Evolutionary conservation across 495 filamentous ascomycete species (phyloP).

Genomic region (Amorphotheca resinae): DNA sequence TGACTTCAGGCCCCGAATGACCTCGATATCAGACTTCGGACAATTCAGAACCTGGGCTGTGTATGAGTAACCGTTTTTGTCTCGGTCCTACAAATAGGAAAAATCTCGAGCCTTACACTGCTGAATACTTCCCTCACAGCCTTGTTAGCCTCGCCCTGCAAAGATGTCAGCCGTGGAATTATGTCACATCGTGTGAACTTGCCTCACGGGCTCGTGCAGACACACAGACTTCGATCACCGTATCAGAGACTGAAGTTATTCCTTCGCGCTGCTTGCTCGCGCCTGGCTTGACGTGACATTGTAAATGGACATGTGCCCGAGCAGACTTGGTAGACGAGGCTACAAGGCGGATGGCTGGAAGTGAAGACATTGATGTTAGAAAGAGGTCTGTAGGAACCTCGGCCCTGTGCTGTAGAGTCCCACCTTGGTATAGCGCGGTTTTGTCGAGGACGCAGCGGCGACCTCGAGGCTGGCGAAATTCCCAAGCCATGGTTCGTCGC

Average conservation of each 20-base stretch:
- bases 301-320: slow-evolving; percentile 30
- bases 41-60: slow-evolving; percentile 37
- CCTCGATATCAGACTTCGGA: slow-evolving; percentile 49
- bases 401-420: too few relatives aligned
- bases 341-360: slow-evolving; percentile 14
- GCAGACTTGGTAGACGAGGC: slow-evolving; percentile 13
- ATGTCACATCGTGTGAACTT: too few relatives aligned
- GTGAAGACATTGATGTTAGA: slow-evolving; percentile 4
- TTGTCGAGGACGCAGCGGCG: too few relatives aligned
- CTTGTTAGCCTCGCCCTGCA: slow-evolving; percentile 56
- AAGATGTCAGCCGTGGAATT: too few relatives aligned
- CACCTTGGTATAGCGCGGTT: too few relatives aligned
- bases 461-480: too few relatives aligned
- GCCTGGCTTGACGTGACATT: slow-evolving; percentile 55
- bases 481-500: too few relatives aligned
- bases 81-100: not conserved
- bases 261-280: slow-evolving; percentile 47
- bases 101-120: slow-evolving; percentile 33
- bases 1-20: slow-evolving; percentile 50
- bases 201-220: slow-evolving; percentile 47
- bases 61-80: not conserved
- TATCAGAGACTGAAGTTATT: slow-evolving; percentile 37
- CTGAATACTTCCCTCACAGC: slow-evolving; percentile 52
- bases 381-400: too few relatives aligned
- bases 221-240: slow-evolving; percentile 48